Evolutionary conservation across 768 basidiomycete species (phyloP).

Genomic region (Pluteus cervinus): DNA sequence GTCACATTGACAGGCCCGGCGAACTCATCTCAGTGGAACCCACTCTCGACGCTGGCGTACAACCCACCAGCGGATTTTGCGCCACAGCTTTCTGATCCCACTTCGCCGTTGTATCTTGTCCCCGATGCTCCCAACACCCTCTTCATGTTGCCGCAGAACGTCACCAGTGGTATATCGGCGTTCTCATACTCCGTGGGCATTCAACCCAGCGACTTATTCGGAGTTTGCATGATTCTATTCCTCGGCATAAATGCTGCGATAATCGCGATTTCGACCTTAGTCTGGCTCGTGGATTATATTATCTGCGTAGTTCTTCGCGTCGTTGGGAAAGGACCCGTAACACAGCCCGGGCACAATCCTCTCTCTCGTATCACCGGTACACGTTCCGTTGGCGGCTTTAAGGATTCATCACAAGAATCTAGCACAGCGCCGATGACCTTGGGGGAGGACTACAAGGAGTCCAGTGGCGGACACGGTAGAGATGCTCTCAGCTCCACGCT

Average conservation of each 20-base stretch:
- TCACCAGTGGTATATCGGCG: constrained; percentile 66
- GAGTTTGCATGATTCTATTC: constrained; percentile 78
- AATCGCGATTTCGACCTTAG: constrained; percentile 58
- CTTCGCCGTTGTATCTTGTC: constrained; percentile 77
- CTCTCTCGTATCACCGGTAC: too few relatives aligned
- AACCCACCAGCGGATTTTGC: constrained; percentile 66
- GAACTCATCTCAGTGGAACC: constrained; percentile 55
- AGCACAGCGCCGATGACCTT: too few relatives aligned
- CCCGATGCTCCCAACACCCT: constrained; percentile 60
- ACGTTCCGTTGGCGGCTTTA: too few relatives aligned
- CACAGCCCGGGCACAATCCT: too few relatives aligned
- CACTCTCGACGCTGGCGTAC: constrained; percentile 50
- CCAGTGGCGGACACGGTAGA: too few relatives aligned
- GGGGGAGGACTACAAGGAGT: too few relatives aligned
- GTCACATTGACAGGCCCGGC: constrained; percentile 58
- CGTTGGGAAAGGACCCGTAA: too few relatives aligned
- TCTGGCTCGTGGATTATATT: constrained; percentile 69
- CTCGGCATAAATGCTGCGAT: constrained; percentile 69
- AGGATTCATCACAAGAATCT: too few relatives aligned
- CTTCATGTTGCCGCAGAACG: constrained; percentile 60
- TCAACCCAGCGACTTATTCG: constrained; percentile 75
- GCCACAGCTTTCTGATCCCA: constrained; percentile 63
- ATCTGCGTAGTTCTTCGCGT: too few relatives aligned
- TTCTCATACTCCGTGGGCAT: constrained; percentile 85
- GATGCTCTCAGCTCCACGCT: too few relatives aligned